Base-by-base conservation (phyloP, 352 stramenopile genomes). In the Globisporangium cystogenes region DNA sequence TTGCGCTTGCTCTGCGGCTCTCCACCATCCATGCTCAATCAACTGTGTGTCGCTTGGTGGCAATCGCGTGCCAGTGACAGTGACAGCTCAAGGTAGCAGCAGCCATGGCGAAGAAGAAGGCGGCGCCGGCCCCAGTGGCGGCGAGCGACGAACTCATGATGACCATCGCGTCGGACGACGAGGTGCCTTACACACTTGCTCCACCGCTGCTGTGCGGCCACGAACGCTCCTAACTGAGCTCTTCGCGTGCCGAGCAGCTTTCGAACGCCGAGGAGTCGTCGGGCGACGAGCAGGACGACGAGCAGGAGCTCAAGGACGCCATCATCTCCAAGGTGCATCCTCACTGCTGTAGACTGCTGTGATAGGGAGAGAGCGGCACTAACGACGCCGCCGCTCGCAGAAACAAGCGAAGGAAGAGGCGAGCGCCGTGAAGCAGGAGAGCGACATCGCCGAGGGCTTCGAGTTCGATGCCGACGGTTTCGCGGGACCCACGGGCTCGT, bases 101-200 rank as follows among this genome's bases (percentile, higher is more conserved):
- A 7, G 21, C 6, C 18, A 43, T 43, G 39, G 39, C 39, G 18
- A 43, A 24, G 39, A 43, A 43, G 39, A 43, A 43, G n/a, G 26
- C n/a, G 18, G 15, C 26, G 14, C 24, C 26, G 12, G 15, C 27
- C 12, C 53, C 60, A 29, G 62, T 61, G 51, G 56, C 60, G 33
- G 62, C 60, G 51, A 54, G 69, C 23, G 79, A 92, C 47, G 82
- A 90, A 53, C 67, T 95, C 60, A 71, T 95, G 63, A 92, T 93
- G 83, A 95, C 85, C 52, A 92, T 95, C 58, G 83, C 82, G 62
- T 95, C 82, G 4, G 82, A 93, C 50, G 85, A 92, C 4, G 85
- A 95, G 67, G 72, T 83, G 51, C 41, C 40, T 40, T 18, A 41
- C 5, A n/a, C 36, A n/a, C 16, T n/a, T n/a, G n/a, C n/a, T n/a